Percentiles rank a stretch among this genome's conserved stretches.
phyloP scores from a whole-genome alignment of 768 basidiomycete species.

The Mycena vitilis region DNA sequence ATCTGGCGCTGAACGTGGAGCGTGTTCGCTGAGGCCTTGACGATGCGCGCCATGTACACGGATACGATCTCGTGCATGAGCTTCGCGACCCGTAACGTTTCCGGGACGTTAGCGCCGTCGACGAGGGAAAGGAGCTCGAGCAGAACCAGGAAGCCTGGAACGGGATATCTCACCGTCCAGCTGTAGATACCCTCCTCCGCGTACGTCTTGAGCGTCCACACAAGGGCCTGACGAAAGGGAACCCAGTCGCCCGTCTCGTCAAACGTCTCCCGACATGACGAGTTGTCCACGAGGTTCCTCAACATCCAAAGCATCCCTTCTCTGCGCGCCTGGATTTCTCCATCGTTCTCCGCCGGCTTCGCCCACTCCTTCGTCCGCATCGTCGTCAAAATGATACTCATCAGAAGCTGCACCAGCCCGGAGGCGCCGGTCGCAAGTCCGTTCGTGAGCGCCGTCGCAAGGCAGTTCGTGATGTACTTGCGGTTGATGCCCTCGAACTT shows the following conservation, averaged over 20 bases:
- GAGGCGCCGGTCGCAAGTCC: constrained; percentile 35
- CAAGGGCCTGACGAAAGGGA: constrained; percentile 28
- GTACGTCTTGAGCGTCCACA: constrained; percentile 35
- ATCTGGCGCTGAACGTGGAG: constrained; percentile 29
- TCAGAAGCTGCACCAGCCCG: constrained; percentile 29
- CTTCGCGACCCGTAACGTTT: constrained; percentile 28
- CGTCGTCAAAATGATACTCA: constrained; percentile 32
- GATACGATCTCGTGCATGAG: constrained; percentile 35
- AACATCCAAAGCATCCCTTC: constrained; percentile 33
- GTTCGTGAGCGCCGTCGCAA: constrained; percentile 31
- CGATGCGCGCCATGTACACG: constrained; percentile 32
- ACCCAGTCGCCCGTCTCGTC: constrained; percentile 35
- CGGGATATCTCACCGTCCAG: constrained; percentile 35
- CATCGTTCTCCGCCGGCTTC: constrained; percentile 20
- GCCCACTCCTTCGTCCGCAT: constrained; percentile 35
- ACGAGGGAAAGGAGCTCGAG: constrained; percentile 31
- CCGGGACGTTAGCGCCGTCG: constrained; percentile 28
- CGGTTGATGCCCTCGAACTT: constrained; percentile 33
- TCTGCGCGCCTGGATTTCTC: constrained; percentile 26
- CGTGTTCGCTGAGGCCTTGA: constrained; percentile 15
- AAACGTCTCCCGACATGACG: constrained; percentile 34
- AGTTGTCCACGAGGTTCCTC: constrained; percentile 29
- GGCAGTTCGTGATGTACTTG: constrained; percentile 35
- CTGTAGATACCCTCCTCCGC: constrained; percentile 35
- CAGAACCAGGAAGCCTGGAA: constrained; percentile 34